Base-by-base conservation (phyloP, 768 basidiomycete genomes). In the Rhodotorula paludigena region DNA sequence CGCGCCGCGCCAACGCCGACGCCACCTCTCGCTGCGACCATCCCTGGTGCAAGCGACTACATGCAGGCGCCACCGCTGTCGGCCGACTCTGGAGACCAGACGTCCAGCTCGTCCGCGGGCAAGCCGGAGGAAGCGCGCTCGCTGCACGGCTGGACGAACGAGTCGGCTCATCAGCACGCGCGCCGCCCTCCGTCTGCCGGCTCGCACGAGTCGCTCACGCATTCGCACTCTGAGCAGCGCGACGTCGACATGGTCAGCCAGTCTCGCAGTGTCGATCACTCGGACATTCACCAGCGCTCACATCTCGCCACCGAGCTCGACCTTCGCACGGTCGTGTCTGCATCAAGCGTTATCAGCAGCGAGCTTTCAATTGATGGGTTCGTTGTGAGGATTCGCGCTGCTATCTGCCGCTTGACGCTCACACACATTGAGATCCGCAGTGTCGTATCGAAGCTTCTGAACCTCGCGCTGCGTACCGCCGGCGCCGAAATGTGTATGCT, bases 401-500 rank as follows among this genome's bases (percentile, higher is more conserved):
- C 2, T 20, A 35, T 38, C 23, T 32, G 4, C 23, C 9, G 20
- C 38, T 20, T 28, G 15, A 28, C 1, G 11, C 56, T 35, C 41
- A 62, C 25, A 55, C 23, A 7, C 0, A 1, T 33, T 28, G 3
- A 3, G 21, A 2, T 25, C 20, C 35, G 35, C 57, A 67, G 70
- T 20, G 66, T 73, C 58, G 71, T 73, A 5, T 65, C 67, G 28
- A 73, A 73, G 53, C 71, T 73, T 0, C 60, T 73, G 23, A 63
- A 52, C 25, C 66, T 73, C 30, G 57, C 64, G 0, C 41, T 73
- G 1, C 60, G 64, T 6, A 66, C 67, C 9, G 71, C 67, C n/a
- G 71, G 71, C 25, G 71, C 71, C 33, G 71, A 73, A 30, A 5
- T 56, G 30, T 68, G 67, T 41, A 53, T 73, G 0, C 71, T 73